These are phyloP conservation scores for Ustilago nuda DNA, from an alignment of 1,284 basidiomycete species.

Conservation along the genomic window DNA sequence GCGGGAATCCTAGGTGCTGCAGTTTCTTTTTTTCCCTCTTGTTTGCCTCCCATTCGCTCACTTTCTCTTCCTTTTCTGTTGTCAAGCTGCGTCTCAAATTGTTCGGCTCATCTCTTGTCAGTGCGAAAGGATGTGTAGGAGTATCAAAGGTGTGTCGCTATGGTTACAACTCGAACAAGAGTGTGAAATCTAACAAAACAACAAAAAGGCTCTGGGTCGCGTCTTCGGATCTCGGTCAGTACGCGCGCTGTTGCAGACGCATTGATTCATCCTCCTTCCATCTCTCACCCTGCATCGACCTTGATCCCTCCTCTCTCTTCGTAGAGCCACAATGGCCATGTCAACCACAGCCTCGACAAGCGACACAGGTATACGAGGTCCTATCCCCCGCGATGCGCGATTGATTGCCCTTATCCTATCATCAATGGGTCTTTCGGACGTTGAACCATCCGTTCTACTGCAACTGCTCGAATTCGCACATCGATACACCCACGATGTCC, in stretches of 20 bases:
- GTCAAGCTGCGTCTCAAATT: too few relatives aligned
- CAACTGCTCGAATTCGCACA: conserved; percentile 96
- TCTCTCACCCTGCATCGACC: not conserved
- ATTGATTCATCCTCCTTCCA: not conserved
- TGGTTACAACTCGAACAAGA: not conserved
- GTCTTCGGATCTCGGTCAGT: not conserved
- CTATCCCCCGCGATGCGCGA: conserved; percentile 83
- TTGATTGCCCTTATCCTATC: conserved; percentile 92
- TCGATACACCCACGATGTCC: conserved; percentile 89
- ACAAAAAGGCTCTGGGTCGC: not conserved
- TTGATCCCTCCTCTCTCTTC: not conserved
- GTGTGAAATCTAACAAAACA: not conserved
- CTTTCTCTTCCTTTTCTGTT: too few relatives aligned
- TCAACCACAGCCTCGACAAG: not conserved
- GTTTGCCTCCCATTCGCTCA: not conserved
- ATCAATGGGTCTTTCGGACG: conserved; percentile 92
- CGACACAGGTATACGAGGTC: conserved; percentile 35
- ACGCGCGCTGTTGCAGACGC: not conserved
- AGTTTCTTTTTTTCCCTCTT: conserved; percentile 72
- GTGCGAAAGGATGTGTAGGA: too few relatives aligned
- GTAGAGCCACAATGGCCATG: not conserved
- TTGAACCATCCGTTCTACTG: conserved; percentile 91
- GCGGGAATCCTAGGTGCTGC: conserved; percentile 83
- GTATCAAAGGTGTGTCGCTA: too few relatives aligned
- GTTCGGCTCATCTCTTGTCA: too few relatives aligned